A percentile compares a stretch with the other conserved stretches of the same genome.
Conservation (phyloP, 192 early-diverging fungal genomes). For the Geranomyces michiganensis region DNA sequence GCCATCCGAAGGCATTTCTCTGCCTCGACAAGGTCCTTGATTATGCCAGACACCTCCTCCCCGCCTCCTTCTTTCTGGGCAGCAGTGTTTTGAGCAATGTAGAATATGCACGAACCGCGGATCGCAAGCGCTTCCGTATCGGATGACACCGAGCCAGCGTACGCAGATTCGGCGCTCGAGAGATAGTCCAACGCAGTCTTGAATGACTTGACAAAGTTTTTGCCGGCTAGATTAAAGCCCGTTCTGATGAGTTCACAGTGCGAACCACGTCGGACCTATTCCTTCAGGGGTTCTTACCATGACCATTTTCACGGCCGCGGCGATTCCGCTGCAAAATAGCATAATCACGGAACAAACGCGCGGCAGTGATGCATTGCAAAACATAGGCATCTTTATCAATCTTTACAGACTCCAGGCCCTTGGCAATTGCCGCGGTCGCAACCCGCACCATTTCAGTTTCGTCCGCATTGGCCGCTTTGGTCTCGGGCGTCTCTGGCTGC, state of each 20-base stretch:
- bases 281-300: neutral
- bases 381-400: conserved; percentile 9
- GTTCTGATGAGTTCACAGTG: neutral
- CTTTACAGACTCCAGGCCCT: conserved; percentile 9
- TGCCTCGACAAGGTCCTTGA: neutral
- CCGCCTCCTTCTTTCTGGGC: neutral
- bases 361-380: conserved; percentile 15
- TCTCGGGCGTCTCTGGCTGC: neutral
- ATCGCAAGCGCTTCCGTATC: conserved; percentile 9
- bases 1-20: neutral
- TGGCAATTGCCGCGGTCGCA: neutral
- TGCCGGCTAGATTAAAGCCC: neutral
- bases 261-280: neutral
- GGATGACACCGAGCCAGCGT: neutral
- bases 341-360: conserved; percentile 31
- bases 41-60: neutral
- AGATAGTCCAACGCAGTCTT: conserved; percentile 22
- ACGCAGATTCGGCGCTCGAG: conserved; percentile 12
- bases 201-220: conserved; percentile 5
- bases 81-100: conserved; percentile 1
- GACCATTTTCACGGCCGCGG: neutral
- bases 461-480: neutral
- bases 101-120: conserved; percentile 27
- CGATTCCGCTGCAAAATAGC: conserved; percentile 25
- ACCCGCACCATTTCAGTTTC: neutral